These are phyloP conservation scores for Xylaria polymorpha DNA, from an alignment of 2,329 filamentous ascomycete species.

Conservation along the genomic window DNA sequence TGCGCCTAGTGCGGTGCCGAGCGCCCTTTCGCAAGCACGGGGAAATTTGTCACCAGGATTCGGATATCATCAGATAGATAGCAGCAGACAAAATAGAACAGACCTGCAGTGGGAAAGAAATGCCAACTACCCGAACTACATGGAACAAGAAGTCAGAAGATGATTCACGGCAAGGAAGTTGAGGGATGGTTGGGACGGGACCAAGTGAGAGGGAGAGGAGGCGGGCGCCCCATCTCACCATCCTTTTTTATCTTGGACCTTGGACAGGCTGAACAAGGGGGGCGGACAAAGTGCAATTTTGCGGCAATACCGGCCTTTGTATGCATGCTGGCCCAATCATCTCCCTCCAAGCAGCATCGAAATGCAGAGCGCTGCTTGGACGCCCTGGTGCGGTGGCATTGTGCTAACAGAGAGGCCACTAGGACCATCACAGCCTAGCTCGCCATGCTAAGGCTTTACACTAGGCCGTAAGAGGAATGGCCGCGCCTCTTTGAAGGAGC, in stretches of 20 bases:
- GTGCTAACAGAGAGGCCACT: constrained; percentile 23
- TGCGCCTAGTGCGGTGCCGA: constrained; percentile 7
- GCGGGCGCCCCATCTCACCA: constrained; percentile 13
- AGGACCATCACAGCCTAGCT: constrained; percentile 16
- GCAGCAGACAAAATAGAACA: background rate
- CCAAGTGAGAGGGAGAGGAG: background rate
- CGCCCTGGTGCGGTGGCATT: constrained; percentile 15
- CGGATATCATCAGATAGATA: background rate
- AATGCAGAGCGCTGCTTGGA: constrained; percentile 31
- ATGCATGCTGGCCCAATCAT: constrained; percentile 26
- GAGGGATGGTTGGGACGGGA: constrained; percentile 6
- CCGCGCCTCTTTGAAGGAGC: background rate
- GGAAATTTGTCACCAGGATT: constrained; percentile 5
- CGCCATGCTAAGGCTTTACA: constrained; percentile 6
- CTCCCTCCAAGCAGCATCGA: constrained; percentile 12
- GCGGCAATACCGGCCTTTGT: constrained; percentile 38
- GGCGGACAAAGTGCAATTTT: constrained; percentile 36
- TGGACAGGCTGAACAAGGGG: constrained; percentile 33
- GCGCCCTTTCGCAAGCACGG: background rate
- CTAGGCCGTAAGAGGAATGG: constrained; percentile 29
- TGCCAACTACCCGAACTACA: background rate
- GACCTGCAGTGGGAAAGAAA: background rate
- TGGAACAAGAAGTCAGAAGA: constrained; percentile 4
- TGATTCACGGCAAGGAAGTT: constrained; percentile 3
- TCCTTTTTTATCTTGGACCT: constrained; percentile 13